Evolutionary conservation across 1,284 basidiomycete genomes (phyloP).

Genomic region (Leccinum proximum): DNA sequence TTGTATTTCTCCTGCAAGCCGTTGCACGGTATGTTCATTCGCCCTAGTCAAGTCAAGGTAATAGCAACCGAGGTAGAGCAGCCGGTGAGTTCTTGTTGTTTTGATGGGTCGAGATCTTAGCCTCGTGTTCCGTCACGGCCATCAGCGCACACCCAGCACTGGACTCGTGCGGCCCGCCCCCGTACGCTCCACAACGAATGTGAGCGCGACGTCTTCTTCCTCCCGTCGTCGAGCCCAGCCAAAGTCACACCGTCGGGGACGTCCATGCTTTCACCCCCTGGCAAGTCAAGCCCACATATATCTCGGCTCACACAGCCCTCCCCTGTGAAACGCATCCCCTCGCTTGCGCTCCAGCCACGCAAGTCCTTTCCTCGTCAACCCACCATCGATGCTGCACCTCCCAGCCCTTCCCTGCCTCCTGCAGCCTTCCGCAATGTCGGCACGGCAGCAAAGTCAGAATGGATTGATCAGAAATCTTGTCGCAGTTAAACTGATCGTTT

Average conservation of each 20-base stretch:
- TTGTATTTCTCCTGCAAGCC: slow-evolving; percentile 83
- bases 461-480: no score
- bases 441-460: no score
- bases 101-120: not conserved
- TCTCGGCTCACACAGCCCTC: slow-evolving; percentile 34
- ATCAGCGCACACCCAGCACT: slow-evolving; percentile 11
- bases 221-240: slow-evolving; percentile 42
- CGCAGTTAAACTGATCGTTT: no score
- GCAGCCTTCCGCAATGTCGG: no score
- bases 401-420: slow-evolving; percentile 11
- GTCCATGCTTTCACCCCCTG: slow-evolving; percentile 22
- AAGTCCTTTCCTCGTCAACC: slow-evolving; percentile 32
- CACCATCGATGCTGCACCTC: slow-evolving; percentile 25
- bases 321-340: slow-evolving; percentile 39
- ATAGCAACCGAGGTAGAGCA: slow-evolving; percentile 43
- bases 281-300: slow-evolving; percentile 22
- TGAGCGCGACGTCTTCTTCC: slow-evolving; percentile 31
- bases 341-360: slow-evolving; percentile 33
- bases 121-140: slow-evolving; percentile 15
- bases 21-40: slow-evolving; percentile 87
- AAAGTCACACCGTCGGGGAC: slow-evolving; percentile 26
- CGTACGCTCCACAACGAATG: slow-evolving; percentile 28
- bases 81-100: slow-evolving; percentile 24
- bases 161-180: slow-evolving; percentile 31
- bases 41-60: slow-evolving; percentile 83